phyloP scores from a whole-genome alignment of 2,329 filamentous ascomycete genomes.

The Gaeumannomyces tritici region DNA sequence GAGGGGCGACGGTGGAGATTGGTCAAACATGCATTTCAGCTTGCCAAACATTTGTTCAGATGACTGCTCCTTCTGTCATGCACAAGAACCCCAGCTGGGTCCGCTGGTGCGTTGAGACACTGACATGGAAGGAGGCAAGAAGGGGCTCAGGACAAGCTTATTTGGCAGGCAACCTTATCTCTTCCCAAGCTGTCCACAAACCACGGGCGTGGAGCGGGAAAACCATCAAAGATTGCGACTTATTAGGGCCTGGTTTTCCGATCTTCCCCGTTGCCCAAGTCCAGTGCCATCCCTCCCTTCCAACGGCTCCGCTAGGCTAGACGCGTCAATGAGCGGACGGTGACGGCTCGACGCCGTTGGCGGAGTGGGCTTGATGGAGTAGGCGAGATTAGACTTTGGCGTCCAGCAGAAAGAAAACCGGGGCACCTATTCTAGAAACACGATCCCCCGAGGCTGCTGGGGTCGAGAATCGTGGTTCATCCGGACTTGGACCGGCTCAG shows the following conservation, averaged over 20 bases:
- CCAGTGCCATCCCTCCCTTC: background rate
- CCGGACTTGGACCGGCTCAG: no score
- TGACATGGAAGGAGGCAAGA: slow-evolving; percentile 44
- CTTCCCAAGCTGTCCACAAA: background rate
- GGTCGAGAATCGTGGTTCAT: background rate
- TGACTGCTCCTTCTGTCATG: background rate
- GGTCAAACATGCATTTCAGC: background rate
- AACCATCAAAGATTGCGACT: background rate
- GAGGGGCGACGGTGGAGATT: background rate
- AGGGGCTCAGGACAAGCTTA: background rate
- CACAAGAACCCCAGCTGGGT: no score
- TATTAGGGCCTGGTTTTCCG: background rate
- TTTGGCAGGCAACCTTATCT: background rate
- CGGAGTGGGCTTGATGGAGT: background rate
- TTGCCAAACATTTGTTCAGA: background rate
- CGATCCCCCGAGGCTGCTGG: background rate
- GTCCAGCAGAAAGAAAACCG: background rate
- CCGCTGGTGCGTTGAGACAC: no score
- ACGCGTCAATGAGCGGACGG: background rate
- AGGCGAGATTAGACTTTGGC: background rate
- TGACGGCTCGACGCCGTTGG: background rate
- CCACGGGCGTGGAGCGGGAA: background rate
- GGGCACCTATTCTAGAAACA: background rate
- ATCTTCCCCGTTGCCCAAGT: background rate
- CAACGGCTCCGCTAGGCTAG: background rate